Base-by-base conservation (phyloP, 768 basidiomycete species). In the Podaxis pistillaris region DNA sequence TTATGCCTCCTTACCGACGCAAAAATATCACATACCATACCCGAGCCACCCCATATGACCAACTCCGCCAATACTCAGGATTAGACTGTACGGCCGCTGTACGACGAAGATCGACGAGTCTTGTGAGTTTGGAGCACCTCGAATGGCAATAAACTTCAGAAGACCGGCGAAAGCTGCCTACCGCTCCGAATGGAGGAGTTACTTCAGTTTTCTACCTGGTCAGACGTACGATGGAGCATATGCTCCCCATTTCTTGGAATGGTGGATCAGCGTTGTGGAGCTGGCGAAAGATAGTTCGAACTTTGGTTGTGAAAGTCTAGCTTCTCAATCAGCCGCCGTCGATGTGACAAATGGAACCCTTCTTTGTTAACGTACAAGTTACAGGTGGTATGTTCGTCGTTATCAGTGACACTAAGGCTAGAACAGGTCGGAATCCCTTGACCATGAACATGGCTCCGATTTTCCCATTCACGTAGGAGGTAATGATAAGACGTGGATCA, bases 251-350 rank as follows among this genome's bases (percentile, higher is more conserved):
- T 22, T 24, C 49, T 54, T 41, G 41, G 13, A 46, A 26, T 33
- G 56, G 38, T 26, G 41, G 56, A 46, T 57, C 40, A 36, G 40
- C 56, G 41, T 44, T 57, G 41, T 57, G 41, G 40, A 55, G 19
- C 19, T 57, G 17, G 13, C 26, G 4, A 50, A 11, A 3, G 24
- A 24, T 24, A 13, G 24, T 19, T 24, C 19, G 15, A 46, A 46
- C 49, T 28, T 50, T 13, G 19, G 26, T 12, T 9, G 49, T 17
- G 24, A 50, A 46, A 19, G 17, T 0, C 44, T n/a, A 17, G 7
- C n/a, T 19, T 19, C 44, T 1, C 19, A 15, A 15, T 46, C 19
- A 8, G 19, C 17, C 49, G 12, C 19, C 12, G 5, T 13, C 5
- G 19, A 12, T 26, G 49, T 50, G 49, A 50, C 49, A 50, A 50